Evolutionary conservation across 164 flowering plant genomes (phyloP).

Genomic region (Tetrastigma voinierianum): DNA sequence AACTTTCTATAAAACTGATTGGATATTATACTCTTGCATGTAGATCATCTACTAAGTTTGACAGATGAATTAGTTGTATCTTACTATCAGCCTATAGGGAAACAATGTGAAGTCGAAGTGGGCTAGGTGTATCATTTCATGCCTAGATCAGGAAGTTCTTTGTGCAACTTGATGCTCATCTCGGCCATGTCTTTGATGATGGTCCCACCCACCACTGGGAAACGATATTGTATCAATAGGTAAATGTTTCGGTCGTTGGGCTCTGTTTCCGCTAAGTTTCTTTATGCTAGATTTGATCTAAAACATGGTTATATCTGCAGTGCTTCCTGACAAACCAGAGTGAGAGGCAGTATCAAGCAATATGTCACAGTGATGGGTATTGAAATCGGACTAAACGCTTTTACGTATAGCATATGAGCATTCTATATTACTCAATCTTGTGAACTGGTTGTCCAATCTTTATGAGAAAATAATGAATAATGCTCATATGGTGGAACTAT

Average conservation of each 20-base stretch:
- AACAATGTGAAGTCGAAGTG: slow-evolving; percentile 75
- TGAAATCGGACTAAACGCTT: background rate
- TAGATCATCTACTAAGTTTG: slow-evolving; percentile 88
- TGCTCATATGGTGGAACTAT: too few species aligned
- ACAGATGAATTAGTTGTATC: slow-evolving; percentile 98
- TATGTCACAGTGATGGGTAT: background rate
- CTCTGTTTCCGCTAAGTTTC: background rate
- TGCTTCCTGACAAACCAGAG: slow-evolving; percentile 70
- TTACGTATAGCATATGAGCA: background rate
- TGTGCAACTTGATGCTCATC: slow-evolving; percentile 85
- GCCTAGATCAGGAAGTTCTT: slow-evolving; percentile 84
- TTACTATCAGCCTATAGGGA: slow-evolving; percentile 71
- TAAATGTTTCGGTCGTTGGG: slow-evolving; percentile 10
- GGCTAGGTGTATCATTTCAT: slow-evolving; percentile 87
- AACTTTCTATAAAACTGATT: background rate
- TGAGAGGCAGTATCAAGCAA: slow-evolving; percentile 20
- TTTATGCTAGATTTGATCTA: background rate
- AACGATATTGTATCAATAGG: slow-evolving; percentile 92
- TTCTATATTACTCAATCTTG: background rate
- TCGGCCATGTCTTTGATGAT: slow-evolving; percentile 92
- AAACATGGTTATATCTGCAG: slow-evolving; percentile 36
- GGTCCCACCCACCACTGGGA: slow-evolving; percentile 94
- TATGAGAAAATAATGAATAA: background rate
- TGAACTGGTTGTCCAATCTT: background rate
- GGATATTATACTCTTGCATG: slow-evolving; percentile 2